Base-by-base conservation (phyloP, 192 early-diverging fungal species). In the Piromyces sp. region DNA sequence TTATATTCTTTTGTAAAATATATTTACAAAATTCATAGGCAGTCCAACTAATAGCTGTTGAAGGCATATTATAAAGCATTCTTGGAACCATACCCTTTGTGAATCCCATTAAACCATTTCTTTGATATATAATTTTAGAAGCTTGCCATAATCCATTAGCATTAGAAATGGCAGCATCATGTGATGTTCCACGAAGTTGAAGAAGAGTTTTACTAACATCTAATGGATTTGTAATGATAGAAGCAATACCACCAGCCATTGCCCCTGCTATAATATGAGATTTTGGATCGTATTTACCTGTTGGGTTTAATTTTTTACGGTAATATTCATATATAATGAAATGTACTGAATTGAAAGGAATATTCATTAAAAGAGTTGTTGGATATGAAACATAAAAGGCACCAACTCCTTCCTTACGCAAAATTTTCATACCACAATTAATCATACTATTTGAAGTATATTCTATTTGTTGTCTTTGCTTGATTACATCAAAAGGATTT, bases 401-500 rank as follows among this genome's bases (percentile, higher is more conserved):
- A 16, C 88, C 84, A 13, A 95, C 28, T 0, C 97, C 97, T 84
- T 98, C 97, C 7, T 83, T 86, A 29, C 87, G 85, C 78, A 95
- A 86, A 17, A 98, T 90, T 13, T 88, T 85, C 30, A 85, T 82
- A 4, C 92, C 93, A 81, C 94, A 95, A 29, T 94, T 90, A 12
- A 89, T 6, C 28, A 95, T 92, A 38, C 84, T 91, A n/a, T 89
- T 87, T 0, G 95, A 90, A 38, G 92, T 92, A 12, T 91, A 90
- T 28, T 96, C 87, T 86, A 33, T 33, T 9, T 98, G 97, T 95
- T 97, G 95, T 33, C 97, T 90, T 86, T 98, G 97, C 85, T 98
- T 98, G 86, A 97, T 89, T 26, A 98, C 96, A 86, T 99, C 97
- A 87, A 99, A 99, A 17, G 97, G 97, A 84, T 95, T 99, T 93